These are phyloP conservation scores for Mucor ambiguus DNA, from an alignment of 371 early-diverging fungal genomes.

Conservation along the genomic window DNA sequence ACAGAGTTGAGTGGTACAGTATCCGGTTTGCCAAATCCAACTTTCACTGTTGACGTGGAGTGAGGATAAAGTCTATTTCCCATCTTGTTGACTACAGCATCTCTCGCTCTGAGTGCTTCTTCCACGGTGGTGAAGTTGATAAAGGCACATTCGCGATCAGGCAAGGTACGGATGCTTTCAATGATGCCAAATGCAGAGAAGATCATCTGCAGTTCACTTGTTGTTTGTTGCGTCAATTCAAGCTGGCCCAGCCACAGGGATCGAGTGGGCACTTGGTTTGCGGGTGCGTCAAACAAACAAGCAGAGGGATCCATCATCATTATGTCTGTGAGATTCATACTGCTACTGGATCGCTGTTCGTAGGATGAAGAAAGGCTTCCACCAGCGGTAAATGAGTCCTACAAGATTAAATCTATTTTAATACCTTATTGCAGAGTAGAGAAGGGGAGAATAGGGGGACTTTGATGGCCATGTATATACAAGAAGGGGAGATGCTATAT, in stretches of 20 bases:
- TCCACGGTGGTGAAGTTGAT: slow-evolving; percentile 44
- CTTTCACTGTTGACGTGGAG: slow-evolving; percentile 63
- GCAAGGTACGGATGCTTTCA: slow-evolving; percentile 88
- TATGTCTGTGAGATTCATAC: background rate
- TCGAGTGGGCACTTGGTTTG: slow-evolving; percentile 10
- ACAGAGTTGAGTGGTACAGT: slow-evolving; percentile 30
- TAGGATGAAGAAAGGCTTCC: slow-evolving; percentile 11
- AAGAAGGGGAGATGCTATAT: background rate
- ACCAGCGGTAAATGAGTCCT: slow-evolving; percentile 10
- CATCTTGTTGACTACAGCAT: slow-evolving; percentile 67
- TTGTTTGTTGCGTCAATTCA: slow-evolving; percentile 68
- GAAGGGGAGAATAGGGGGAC: slow-evolving; percentile 3
- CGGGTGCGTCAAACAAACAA: background rate
- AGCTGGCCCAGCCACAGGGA: slow-evolving; percentile 96
- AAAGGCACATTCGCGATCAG: slow-evolving; percentile 64
- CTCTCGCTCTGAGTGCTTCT: slow-evolving; percentile 80
- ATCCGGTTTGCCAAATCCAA: slow-evolving; percentile 92
- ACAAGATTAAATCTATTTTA: slow-evolving; percentile 1
- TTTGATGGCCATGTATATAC: background rate
- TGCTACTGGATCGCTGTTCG: slow-evolving; percentile 2
- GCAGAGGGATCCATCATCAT: background rate
- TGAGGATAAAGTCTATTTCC: slow-evolving; percentile 63
- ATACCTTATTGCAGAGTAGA: background rate
- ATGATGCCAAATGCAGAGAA: slow-evolving; percentile 91
- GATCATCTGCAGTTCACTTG: slow-evolving; percentile 73